phyloP scores from a whole-genome alignment of 495 filamentous ascomycete genomes.

The Penicillium pulvis region DNA sequence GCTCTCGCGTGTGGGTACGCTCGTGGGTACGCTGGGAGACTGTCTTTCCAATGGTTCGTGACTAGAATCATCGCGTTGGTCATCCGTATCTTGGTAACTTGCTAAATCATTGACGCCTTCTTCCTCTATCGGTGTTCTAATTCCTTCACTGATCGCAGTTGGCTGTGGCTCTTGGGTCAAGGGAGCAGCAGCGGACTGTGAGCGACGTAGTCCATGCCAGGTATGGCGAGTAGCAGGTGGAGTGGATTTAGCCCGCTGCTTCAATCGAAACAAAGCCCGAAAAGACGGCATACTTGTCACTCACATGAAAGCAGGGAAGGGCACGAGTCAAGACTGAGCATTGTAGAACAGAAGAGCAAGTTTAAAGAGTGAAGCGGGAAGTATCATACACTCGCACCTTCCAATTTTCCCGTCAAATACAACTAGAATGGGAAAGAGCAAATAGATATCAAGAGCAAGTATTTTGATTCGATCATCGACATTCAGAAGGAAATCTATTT shows the following conservation, averaged over 20 bases:
- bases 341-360: conserved; percentile 1
- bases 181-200: conserved; percentile 7
- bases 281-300: conserved; percentile 21
- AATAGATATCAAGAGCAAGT: not conserved
- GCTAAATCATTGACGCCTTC: not conserved
- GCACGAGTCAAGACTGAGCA: not conserved
- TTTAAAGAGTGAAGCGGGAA: not conserved
- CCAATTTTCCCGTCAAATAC: not conserved
- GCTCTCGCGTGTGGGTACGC: not conserved
- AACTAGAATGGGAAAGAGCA: not conserved
- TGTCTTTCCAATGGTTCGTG: not conserved
- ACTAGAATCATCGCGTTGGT: not conserved
- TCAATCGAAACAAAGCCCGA: conserved; percentile 19
- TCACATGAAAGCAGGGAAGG: not conserved
- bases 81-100: not conserved
- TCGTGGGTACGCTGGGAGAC: not conserved
- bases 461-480: not conserved
- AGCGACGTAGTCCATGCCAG: conserved; percentile 13
- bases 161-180: conserved; percentile 6
- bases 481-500: conserved; percentile 35
- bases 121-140: not conserved
- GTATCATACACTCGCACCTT: not conserved
- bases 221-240: conserved; percentile 12
- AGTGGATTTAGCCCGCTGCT: not conserved
- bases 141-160: not conserved